phyloP scores from a whole-genome alignment of 345 rosid species.

The Hirschfeldia incana region DNA sequence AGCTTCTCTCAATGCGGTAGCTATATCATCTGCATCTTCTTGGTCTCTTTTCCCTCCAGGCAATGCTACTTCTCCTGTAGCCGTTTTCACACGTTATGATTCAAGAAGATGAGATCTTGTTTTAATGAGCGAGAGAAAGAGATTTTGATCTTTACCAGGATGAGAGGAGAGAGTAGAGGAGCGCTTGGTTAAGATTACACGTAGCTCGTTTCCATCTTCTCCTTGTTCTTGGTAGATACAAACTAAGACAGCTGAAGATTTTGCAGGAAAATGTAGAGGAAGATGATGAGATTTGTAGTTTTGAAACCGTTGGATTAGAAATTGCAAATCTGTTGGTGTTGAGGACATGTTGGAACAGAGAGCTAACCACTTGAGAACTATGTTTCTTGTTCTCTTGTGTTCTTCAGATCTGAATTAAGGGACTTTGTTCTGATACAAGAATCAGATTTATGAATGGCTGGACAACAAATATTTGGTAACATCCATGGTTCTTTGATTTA shows the following conservation, averaged over 20 bases:
- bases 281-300: conserved; percentile 14
- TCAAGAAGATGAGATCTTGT: background rate
- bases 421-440: background rate
- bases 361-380: background rate
- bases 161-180: conserved; percentile 49
- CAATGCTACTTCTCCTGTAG: conserved; percentile 62
- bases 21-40: conserved; percentile 52
- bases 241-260: conserved; percentile 50
- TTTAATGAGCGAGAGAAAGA: background rate
- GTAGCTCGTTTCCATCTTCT: conserved; percentile 40
- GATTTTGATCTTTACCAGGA: conserved; percentile 38
- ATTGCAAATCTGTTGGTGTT: conserved; percentile 22
- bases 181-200: conserved; percentile 56
- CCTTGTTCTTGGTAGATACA: conserved; percentile 54
- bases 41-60: conserved; percentile 66
- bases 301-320: conserved; percentile 24
- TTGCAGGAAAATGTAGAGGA: conserved; percentile 20
- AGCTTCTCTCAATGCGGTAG: conserved; percentile 67
- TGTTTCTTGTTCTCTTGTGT: background rate
- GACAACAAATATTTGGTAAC: background rate
- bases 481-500: background rate
- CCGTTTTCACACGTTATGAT: background rate
- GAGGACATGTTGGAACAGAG: conserved; percentile 25
- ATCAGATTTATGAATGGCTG: background rate
- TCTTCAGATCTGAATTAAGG: conserved; percentile 29